Conservation (phyloP, 2,329 filamentous ascomycete genomes). For the Apiospora pterosperma region DNA sequence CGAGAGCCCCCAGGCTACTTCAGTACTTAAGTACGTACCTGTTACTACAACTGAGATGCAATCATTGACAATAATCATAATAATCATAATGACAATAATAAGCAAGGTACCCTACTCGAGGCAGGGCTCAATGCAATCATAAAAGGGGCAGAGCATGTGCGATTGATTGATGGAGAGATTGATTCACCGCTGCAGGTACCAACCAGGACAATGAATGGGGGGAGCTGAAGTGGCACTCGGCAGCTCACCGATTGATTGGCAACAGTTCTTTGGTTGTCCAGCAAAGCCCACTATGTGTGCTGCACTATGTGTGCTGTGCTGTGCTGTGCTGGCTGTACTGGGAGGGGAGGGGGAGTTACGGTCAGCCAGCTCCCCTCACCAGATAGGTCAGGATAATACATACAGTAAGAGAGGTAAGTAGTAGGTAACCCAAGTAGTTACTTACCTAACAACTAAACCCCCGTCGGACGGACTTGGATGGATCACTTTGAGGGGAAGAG, state of each 20-base stretch:
- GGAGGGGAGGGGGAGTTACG: too few relatives aligned
- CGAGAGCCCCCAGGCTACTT: too few relatives aligned
- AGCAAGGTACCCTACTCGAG: too few relatives aligned
- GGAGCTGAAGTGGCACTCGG: background rate
- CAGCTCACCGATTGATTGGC: background rate
- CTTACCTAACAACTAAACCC: background rate
- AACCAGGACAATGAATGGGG: background rate
- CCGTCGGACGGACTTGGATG: background rate
- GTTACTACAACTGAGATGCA: too few relatives aligned
- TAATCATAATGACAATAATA: too few relatives aligned
- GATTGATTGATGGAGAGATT: background rate
- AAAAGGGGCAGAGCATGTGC: background rate
- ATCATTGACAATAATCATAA: too few relatives aligned
- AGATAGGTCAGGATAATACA: background rate
- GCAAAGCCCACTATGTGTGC: background rate
- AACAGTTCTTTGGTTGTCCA: background rate
- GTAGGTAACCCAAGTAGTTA: too few relatives aligned
- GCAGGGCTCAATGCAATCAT: background rate
- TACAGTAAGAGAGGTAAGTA: background rate
- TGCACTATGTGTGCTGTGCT: conserved; percentile 2
- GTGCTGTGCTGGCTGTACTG: too few relatives aligned
- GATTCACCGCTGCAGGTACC: conserved; percentile 3
- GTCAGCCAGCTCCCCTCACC: background rate
- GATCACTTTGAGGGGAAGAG: background rate
- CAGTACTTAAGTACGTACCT: too few relatives aligned